A percentile compares a stretch with the other conserved stretches of the same genome.
These are phyloP conservation scores for Primulina huaijiensis DNA, from an alignment of 257 asterid species.

Conservation along the genomic window DNA sequence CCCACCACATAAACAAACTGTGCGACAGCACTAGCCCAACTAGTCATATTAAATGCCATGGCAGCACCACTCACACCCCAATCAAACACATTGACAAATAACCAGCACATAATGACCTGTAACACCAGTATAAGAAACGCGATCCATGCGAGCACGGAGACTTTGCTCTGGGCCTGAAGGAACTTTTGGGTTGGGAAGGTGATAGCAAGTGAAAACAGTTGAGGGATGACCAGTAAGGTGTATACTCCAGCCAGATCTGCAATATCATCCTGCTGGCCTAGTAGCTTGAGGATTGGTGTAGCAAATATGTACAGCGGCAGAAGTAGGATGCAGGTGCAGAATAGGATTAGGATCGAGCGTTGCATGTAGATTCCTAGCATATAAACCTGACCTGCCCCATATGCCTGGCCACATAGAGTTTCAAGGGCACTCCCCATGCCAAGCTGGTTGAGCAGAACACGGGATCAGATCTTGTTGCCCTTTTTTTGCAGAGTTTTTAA, in stretches of 20 bases:
- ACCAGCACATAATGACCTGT: conserved; percentile 55
- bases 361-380: conserved; percentile 84
- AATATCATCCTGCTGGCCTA: conserved; percentile 61
- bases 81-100: conserved; percentile 44
- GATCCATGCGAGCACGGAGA: conserved; percentile 57
- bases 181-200: conserved; percentile 68
- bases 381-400: conserved; percentile 75
- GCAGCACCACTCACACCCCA: conserved; percentile 76
- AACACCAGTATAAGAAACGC: conserved; percentile 37
- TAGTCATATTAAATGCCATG: conserved; percentile 47
- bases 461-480: background rate
- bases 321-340: conserved; percentile 43
- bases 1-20: conserved; percentile 63
- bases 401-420: conserved; percentile 86
- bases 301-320: conserved; percentile 68
- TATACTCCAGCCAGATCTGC: conserved; percentile 65
- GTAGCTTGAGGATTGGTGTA: conserved; percentile 59
- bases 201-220: conserved; percentile 54
- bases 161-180: conserved; percentile 87
- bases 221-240: conserved; percentile 54
- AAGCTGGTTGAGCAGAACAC: conserved; percentile 43
- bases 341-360: conserved; percentile 62
- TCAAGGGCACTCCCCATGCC: conserved; percentile 98
- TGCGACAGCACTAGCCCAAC: conserved; percentile 48
- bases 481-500: background rate